Evolutionary conservation across 306 rosid genomes (phyloP), one percentile per base, ranked within the genome.

Genomic region (Oxytropis ochrocephala): DNA sequence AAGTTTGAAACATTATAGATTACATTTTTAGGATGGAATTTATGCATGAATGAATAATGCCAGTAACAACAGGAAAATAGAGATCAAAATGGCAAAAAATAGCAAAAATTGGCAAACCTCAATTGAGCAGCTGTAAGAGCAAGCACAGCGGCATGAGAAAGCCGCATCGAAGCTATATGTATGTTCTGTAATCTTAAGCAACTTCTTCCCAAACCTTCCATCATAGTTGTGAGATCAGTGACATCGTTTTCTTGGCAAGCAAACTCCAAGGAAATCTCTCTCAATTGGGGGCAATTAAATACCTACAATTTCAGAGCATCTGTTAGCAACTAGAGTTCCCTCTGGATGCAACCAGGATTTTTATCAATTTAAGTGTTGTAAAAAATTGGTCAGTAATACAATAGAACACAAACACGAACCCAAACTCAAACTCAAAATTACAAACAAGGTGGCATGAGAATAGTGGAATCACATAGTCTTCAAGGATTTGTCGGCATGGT

Each of bases 221-320:
- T 84, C 91, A 89, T 68, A n/a, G 87, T 10, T 19, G 59, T 14
- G 68, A 95, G 96, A 71, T 95, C 86, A 0, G 99, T 91, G 48
- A 38, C 72, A 47, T 87, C 99, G 70, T 70, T 89, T 76, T 82
- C 92, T 73, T 84, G 86, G 63, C 75, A 70, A 47, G 88, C 80
- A 86, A 95, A 95, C 57, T 89, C 96, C 55, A 95, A 39, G 24
- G 99, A 95, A 76, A 95, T 83, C 86, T 95, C 99, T 52, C 78
- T 91, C 55, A 95, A 76, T 69, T 84, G 89, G 43, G 97, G 97
- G 80, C 97, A 95, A 79, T 85, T 89, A 73, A 95, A 87, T 67
- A 77, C 87, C 99, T 95, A 68, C 4, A 11, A 74, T 11, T 43
- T 30, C 27, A n/a, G 80, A 60, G 46, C 58, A 42, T 74, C 62